Evolutionary conservation across 768 basidiomycete genomes (phyloP).

Genomic region (Pulveroboletus sp.): DNA sequence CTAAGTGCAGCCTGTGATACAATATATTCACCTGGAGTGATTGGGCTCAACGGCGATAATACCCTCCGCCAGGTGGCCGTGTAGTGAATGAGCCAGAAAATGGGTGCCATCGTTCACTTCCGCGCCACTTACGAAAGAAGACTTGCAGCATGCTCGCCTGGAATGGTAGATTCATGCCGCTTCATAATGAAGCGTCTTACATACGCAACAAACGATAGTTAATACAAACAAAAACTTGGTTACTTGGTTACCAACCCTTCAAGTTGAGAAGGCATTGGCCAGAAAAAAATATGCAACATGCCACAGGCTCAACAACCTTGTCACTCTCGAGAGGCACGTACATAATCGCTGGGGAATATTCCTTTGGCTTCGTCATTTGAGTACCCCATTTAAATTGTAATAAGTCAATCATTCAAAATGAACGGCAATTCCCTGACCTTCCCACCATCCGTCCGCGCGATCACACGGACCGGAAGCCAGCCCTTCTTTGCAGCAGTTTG

Average conservation of each 20-base stretch:
- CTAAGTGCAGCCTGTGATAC: conserved; percentile 19
- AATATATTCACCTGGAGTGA: conserved; percentile 23
- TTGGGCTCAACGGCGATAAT: conserved; percentile 14
- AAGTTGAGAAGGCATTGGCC: conserved; percentile 4
- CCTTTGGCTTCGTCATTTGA: conserved; percentile 60
- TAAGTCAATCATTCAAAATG: conserved; percentile 23
- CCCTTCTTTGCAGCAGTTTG: too few relatives aligned
- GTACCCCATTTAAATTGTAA: conserved; percentile 48
- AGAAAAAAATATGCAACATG: conserved; percentile 43
- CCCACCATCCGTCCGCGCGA: conserved; percentile 83
- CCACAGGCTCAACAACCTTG: conserved; percentile 20
- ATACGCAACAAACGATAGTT: conserved; percentile 23
- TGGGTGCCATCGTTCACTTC: conserved; percentile 25
- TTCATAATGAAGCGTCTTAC: conserved; percentile 19
- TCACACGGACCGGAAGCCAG: conserved; percentile 58
- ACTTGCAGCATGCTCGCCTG: conserved; percentile 20
- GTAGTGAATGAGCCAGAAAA: conserved; percentile 15
- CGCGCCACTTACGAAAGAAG: conserved; percentile 31
- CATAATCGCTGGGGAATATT: conserved; percentile 88
- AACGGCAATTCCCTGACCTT: conserved; percentile 48
- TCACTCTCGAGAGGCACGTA: conserved; percentile 38
- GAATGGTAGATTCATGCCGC: conserved; percentile 12
- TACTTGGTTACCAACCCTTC: too few relatives aligned
- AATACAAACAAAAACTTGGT: conserved; percentile 9
- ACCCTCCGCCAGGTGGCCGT: conserved; percentile 11